Percentiles rank a stretch among this genome's conserved stretches.
These are phyloP conservation scores for Ministeria vibrans DNA, from an alignment of 78 protist genomes.

Conservation along the genomic window DNA sequence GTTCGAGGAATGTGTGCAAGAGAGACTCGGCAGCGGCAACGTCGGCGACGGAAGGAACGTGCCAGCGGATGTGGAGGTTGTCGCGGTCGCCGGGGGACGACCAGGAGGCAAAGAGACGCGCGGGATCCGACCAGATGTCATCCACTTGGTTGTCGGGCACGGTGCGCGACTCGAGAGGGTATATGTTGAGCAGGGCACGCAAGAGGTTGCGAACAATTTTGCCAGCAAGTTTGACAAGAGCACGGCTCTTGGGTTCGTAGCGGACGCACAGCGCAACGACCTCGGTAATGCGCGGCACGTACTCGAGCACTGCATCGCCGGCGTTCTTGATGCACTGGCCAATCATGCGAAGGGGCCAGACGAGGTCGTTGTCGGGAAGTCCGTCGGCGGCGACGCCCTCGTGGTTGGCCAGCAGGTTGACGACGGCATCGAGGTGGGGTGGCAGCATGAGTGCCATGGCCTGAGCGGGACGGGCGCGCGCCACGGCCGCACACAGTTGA, in stretches of 20 bases:
- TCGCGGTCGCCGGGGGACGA: not conserved
- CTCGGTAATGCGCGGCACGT: not conserved
- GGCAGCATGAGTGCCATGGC: not conserved
- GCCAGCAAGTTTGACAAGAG: not conserved
- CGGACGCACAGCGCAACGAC: not conserved
- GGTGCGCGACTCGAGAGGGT: not conserved
- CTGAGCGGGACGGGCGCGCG: not conserved
- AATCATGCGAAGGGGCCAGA: not conserved
- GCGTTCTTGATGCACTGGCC: not conserved
- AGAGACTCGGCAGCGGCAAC: not conserved
- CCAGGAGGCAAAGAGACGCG: not conserved
- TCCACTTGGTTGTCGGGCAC: not conserved
- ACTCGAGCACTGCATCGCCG: conserved; percentile 3
- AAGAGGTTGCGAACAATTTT: not conserved
- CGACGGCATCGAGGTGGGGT: not conserved
- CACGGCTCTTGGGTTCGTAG: not conserved
- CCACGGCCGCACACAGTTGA: conserved; percentile 1
- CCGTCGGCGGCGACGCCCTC: not conserved
- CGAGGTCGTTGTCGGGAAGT: not conserved
- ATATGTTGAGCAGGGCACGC: not conserved
- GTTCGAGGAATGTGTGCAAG: not conserved
- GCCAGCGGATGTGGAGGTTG: not conserved
- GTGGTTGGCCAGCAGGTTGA: not conserved
- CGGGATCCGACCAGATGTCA: not conserved
- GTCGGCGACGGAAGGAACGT: not conserved